Evolutionary conservation across 768 basidiomycete species (phyloP).

Genomic region (Hypholoma fasciculare): DNA sequence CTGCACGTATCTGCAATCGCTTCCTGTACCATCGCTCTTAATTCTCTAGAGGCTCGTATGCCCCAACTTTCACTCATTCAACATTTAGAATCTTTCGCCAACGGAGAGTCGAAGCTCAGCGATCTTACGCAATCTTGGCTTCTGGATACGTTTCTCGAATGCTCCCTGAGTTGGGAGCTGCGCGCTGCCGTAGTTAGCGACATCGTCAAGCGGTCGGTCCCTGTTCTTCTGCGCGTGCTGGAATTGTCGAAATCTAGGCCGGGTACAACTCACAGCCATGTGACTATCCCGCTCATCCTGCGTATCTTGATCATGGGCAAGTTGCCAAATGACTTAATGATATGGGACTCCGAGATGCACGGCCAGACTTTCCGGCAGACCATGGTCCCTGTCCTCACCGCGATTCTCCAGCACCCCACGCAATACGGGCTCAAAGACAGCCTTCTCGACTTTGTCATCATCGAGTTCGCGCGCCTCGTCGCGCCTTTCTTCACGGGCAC

Average conservation of each 20-base stretch:
- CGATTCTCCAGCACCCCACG: constrained; percentile 28
- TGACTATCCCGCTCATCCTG: constrained; percentile 31
- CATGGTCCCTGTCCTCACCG: constrained; percentile 33
- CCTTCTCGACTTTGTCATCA: constrained; percentile 29
- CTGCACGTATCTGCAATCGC: constrained; percentile 35
- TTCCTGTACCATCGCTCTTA: constrained; percentile 34
- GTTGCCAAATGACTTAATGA: constrained; percentile 19
- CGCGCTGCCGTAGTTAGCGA: constrained; percentile 33
- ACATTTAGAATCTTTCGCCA: constrained; percentile 30
- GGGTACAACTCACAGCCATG: constrained; percentile 25
- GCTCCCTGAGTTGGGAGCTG: constrained; percentile 37
- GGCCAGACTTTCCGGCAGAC: constrained; percentile 28
- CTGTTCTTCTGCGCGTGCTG: constrained; percentile 34
- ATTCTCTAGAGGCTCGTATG: constrained; percentile 32
- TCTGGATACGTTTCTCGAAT: constrained; percentile 39
- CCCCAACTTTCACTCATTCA: constrained; percentile 36
- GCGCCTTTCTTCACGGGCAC: constrained; percentile 28
- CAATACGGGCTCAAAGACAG: constrained; percentile 31
- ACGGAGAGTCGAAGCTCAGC: constrained; percentile 30
- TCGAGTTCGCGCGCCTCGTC: constrained; percentile 34
- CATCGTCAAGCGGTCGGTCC: constrained; percentile 31
- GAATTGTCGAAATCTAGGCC: constrained; percentile 27
- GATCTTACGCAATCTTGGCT: constrained; percentile 34
- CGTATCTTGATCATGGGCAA: constrained; percentile 28
- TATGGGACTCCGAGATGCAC: constrained; percentile 29